Evolutionary conservation across 2,329 filamentous ascomycete genomes (phyloP), one percentile per base, ranked within the genome.

Genomic region (Tolypocladium pustulatum): DNA sequence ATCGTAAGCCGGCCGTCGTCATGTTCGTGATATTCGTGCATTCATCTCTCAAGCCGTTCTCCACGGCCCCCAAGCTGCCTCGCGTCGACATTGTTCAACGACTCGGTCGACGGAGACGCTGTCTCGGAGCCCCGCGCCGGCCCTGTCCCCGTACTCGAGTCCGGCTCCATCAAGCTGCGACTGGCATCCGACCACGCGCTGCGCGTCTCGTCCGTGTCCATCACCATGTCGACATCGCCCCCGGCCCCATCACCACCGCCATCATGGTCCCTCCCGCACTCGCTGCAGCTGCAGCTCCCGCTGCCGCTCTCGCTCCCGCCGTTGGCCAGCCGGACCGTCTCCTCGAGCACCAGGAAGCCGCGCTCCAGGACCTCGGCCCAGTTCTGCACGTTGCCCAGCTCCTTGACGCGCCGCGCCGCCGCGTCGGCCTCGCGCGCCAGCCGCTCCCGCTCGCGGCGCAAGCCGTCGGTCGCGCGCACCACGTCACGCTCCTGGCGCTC

Each of bases 291-390:
- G 52, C 71, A 75, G 53, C 69, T 70, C 32, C 66, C 63, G 51
- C 63, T 62, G 12, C 61, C 56, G 12, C 57, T 57, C 12, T 55
- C 60, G 57, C 58, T 61, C 43, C 65, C 67, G 54, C 68, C 69
- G 55, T 72, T 75, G 2, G 81, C 84, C 59, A 86, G 68, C 64
- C 83, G 73, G 65, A 88, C 69, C 49, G 84, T 87, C 77, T 88
- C 84, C 70, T 85, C 83, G 8, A 88, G 68, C 52, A 85, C 79
- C 58, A 86, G 62, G 63, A 88, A 85, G 64, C 86, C 83, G 60
- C 83, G 72, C 77, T 87, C 89, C 67, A 93, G 77, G 73, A 91
- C 84, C 79, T 94, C 90, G 27, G 89, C 88, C 89, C 89, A 94
- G 71, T 92, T 92, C 78, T 93, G 89, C 68, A 93, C 82, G 69